Evolutionary conservation across 2,329 filamentous ascomycete species (phyloP), one percentile per base, ranked within the genome.

Genomic region (Sporothrix mexicana): DNA sequence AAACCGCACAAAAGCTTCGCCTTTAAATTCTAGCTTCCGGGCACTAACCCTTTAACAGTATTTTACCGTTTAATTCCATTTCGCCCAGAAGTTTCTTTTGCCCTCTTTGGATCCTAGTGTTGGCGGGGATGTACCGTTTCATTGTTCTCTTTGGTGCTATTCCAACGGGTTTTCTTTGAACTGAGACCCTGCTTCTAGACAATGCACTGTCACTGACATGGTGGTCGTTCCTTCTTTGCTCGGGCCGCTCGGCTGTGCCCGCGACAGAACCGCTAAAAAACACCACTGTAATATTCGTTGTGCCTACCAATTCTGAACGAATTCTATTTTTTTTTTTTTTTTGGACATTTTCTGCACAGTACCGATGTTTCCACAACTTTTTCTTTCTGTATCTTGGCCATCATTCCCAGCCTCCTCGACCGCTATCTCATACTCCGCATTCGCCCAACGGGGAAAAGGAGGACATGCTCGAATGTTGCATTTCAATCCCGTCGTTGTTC

Each of bases 231-330:
- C 51, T 69, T 57, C 67, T 20, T 23, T 10, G 51, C 30, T 25
- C 67, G 67, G 67, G 49, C 67, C 67, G 67, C 67, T 69, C 67
- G 67, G 67, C 36, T 43, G 49, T 30, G 67, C 67, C 67, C 67
- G 67, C 45, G 9, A 20, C 15, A 68, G 25, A 69, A 69, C 67
- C 67, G 49, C 51, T 69, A 68, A 68, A 53, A 36, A 36, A 4
- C 30, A 36, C 30, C 30, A 36, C 30, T 36, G 30, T 36, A 36
- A 36, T 36, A 36, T 7, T 36, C 30, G 30, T 12, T 30, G n/a
- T 23, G n/a, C 13, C 36, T 23, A n/a, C 47, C 49, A 12, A 7
- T 59, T 49, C 49, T 70, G 36, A 12, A 49, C 23, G 36, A 10
- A 23, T 62, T 17, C 25, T 70, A 51, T 49, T 17, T 61, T 61